A percentile compares a stretch with the other conserved stretches of the same genome.
Evolutionary conservation across 2,329 filamentous ascomycete species (phyloP).

Genomic region (Xylariaceae sp.): DNA sequence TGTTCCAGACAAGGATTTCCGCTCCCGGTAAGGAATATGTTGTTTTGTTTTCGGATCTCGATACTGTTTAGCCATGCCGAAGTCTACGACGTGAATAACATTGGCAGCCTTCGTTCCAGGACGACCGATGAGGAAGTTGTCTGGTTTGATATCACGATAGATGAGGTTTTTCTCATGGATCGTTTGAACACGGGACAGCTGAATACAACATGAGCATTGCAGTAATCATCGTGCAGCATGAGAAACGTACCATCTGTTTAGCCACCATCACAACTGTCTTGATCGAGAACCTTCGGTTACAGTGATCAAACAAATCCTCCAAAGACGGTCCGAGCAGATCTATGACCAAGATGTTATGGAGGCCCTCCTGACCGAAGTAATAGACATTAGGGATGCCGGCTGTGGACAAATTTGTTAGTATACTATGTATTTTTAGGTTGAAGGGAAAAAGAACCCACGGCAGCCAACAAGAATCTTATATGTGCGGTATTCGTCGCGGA

Average conservation of each 20-base stretch:
- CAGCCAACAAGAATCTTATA: constrained; percentile 99
- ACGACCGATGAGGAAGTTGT: constrained; percentile 97
- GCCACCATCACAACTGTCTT: constrained; percentile 99
- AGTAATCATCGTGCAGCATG: not conserved
- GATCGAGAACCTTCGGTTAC: constrained; percentile 90
- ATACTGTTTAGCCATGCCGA: constrained; percentile 99
- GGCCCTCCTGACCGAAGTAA: constrained; percentile 97
- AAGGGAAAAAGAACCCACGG: constrained; percentile 69
- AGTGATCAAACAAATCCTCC: constrained; percentile 97
- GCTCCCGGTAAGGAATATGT: constrained; percentile 95
- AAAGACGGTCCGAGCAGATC: constrained; percentile 93
- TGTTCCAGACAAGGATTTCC: constrained; percentile 95
- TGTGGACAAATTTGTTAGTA: constrained; percentile 48
- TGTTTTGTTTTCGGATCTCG: constrained; percentile 98
- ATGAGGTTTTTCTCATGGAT: constrained; percentile 99
- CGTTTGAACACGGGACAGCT: constrained; percentile 87
- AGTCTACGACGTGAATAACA: constrained; percentile 98
- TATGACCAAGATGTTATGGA: constrained; percentile 98
- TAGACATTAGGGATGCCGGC: constrained; percentile 99
- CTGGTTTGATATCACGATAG: constrained; percentile 98
- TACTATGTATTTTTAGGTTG: constrained; percentile 20
- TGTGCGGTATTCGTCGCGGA: constrained; percentile 97
- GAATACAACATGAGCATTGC: constrained; percentile 18
- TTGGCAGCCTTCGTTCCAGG: constrained; percentile 93
- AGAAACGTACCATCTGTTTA: constrained; percentile 84